Base-by-base conservation (phyloP, 148 eudicot species). In the Diospyros lotus region DNA sequence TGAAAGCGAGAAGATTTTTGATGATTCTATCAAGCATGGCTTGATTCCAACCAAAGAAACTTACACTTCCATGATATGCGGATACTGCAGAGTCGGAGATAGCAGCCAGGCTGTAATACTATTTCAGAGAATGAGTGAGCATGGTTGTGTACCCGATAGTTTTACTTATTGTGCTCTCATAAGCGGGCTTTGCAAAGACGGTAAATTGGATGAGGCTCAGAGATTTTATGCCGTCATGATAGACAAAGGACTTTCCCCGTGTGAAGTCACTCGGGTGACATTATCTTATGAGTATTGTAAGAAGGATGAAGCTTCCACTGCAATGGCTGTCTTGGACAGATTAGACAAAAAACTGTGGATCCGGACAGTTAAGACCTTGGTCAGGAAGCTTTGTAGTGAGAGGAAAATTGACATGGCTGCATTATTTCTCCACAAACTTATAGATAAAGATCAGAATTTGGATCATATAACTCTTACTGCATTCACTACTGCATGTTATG, bases 351-450 rank as follows among this genome's bases (percentile, higher is more conserved):
- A 84, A 82, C 85, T 80, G 9, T 94, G 97, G 97, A 72, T 82
- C 58, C 87, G 89, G 54, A 92, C 97, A 15, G 90, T 83, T 41
- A 86, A 69, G 58, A 90, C 98, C 4, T 78, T 94, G 81, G 73
- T 92, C 58, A 86, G 98, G 77, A 94, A 92, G 89, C 98, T 94
- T 53, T 94, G 97, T 70, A 82, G 93, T 83, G 96, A 85, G 65
- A 83, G 78, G 76, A 92, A 87, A 78, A 95, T 87, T 48, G 96
- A 87, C 15, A 82, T 84, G 68, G 97, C 97, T 2, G 86, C 85
- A 38, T 63, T 82, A 64, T 92, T 90, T 74, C 86, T 94, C 44
- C 77, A 73, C 54, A 85, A 87, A 75, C 76, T 94, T 71, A 79
- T 92, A 67, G 93, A 90, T 71, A 88, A 87, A 73, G 89, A 86